phyloP scores from a whole-genome alignment of 352 stramenopile genomes.

The Phytophthora pseudosyringae region DNA sequence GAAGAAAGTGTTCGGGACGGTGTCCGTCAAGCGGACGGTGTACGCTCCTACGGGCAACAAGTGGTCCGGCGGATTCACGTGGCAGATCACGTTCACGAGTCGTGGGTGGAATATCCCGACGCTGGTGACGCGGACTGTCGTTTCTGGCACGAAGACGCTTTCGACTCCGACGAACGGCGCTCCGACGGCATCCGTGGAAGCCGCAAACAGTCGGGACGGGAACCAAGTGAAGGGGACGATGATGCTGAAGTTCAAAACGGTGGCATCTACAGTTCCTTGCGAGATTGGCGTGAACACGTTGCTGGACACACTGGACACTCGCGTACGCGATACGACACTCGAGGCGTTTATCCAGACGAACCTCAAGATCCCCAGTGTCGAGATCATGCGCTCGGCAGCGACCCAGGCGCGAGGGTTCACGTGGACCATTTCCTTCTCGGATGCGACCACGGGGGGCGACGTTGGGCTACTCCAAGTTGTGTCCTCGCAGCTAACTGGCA shows the following conservation, averaged over 20 bases:
- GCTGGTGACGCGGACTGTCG: slow-evolving; percentile 48
- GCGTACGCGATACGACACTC: slow-evolving; percentile 46
- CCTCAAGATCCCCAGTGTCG: slow-evolving; percentile 52
- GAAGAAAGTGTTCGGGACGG: slow-evolving; percentile 86
- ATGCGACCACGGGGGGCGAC: slow-evolving; percentile 81
- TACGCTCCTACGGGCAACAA: slow-evolving; percentile 84
- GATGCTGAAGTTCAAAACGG: slow-evolving; percentile 51
- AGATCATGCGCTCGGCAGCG: slow-evolving; percentile 63
- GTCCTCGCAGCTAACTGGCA: slow-evolving; percentile 45
- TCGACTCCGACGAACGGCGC: slow-evolving; percentile 3
- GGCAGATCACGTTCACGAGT: slow-evolving; percentile 93
- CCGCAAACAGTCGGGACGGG: slow-evolving; percentile 82
- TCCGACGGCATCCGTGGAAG: slow-evolving; percentile 52
- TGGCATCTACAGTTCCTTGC: slow-evolving; percentile 45
- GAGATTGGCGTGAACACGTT: slow-evolving; percentile 54
- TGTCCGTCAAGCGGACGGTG: slow-evolving; percentile 82
- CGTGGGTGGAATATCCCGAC: slow-evolving; percentile 86
- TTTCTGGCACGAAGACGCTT: slow-evolving; percentile 3
- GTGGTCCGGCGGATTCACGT: slow-evolving; percentile 95
- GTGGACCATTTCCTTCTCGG: slow-evolving; percentile 80
- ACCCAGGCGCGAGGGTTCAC: slow-evolving; percentile 79
- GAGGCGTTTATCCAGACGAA: slow-evolving; percentile 51
- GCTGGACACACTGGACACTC: slow-evolving; percentile 28
- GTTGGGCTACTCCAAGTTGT: slow-evolving; percentile 58
- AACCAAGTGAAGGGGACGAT: slow-evolving; percentile 93